Evolutionary conservation across 306 rosid genomes (phyloP).

Genomic region (Ammopiptanthus mongolicus): DNA sequence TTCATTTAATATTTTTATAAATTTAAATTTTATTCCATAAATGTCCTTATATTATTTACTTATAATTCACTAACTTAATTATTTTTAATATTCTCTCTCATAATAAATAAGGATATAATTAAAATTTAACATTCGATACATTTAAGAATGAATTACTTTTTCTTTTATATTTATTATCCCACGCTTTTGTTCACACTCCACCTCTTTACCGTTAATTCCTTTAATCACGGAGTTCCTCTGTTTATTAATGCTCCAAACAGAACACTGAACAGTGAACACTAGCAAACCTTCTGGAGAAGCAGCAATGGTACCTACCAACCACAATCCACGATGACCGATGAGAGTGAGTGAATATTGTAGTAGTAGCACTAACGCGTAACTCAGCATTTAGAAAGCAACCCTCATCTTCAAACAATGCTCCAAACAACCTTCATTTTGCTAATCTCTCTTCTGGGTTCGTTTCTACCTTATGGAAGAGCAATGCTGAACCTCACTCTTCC

Average conservation of each 20-base stretch:
- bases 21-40: no score
- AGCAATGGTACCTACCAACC: neutral
- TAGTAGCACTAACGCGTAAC: neutral
- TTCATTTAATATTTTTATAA: no score
- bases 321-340: no score
- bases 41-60: no score
- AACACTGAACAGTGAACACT: neutral
- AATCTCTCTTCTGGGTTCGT: conserved; percentile 34
- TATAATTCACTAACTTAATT: no score
- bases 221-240: neutral
- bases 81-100: no score
- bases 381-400: neutral
- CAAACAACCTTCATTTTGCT: conserved; percentile 51
- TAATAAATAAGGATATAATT: no score
- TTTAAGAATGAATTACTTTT: no score
- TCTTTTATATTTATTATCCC: no score
- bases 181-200: conserved; percentile 26
- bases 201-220: neutral
- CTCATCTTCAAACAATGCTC: conserved; percentile 44
- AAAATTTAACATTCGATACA: no score
- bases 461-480: conserved; percentile 31
- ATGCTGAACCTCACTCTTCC: conserved; percentile 72
- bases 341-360: neutral
- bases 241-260: conserved; percentile 22
- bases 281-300: conserved; percentile 22